phyloP scores from a whole-genome alignment of 805 yeast species.

The Limtongia smithiae region DNA sequence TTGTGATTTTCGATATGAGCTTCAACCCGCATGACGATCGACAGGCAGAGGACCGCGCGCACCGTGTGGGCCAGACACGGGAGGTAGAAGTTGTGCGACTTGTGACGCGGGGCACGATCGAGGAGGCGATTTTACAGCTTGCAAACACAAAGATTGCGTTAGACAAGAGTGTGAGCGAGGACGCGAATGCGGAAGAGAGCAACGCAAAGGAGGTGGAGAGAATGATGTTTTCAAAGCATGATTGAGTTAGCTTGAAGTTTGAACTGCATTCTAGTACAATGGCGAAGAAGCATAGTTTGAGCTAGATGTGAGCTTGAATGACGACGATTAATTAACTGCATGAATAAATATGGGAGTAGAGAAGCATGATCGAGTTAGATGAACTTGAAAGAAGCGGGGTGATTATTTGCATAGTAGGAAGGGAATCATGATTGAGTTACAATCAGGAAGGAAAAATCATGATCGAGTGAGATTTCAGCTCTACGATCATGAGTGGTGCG shows the following conservation, averaged over 20 bases:
- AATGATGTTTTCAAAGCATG: constrained; percentile 33
- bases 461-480: too few relatives aligned
- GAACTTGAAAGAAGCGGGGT: too few relatives aligned
- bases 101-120: constrained; percentile 72
- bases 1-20: constrained; percentile 85
- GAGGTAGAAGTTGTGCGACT: constrained; percentile 77
- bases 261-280: too few relatives aligned
- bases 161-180: constrained; percentile 50
- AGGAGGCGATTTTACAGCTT: constrained; percentile 78
- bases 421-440: too few relatives aligned
- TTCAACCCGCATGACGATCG: constrained; percentile 98
- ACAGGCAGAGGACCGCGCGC: constrained; percentile 98
- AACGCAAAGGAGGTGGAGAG: constrained; percentile 40
- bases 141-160: constrained; percentile 89
- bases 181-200: constrained; percentile 37
- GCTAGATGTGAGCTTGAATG: too few relatives aligned
- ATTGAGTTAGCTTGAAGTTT: background rate
- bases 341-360: too few relatives aligned
- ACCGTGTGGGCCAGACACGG: constrained; percentile 89
- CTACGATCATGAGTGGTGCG: too few relatives aligned
- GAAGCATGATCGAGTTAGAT: too few relatives aligned
- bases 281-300: too few relatives aligned
- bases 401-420: too few relatives aligned
- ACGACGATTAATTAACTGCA: too few relatives aligned
- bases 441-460: too few relatives aligned